Evolutionary conservation across 805 yeast genomes (phyloP).

Genomic region (Ogataea pignaliae): DNA sequence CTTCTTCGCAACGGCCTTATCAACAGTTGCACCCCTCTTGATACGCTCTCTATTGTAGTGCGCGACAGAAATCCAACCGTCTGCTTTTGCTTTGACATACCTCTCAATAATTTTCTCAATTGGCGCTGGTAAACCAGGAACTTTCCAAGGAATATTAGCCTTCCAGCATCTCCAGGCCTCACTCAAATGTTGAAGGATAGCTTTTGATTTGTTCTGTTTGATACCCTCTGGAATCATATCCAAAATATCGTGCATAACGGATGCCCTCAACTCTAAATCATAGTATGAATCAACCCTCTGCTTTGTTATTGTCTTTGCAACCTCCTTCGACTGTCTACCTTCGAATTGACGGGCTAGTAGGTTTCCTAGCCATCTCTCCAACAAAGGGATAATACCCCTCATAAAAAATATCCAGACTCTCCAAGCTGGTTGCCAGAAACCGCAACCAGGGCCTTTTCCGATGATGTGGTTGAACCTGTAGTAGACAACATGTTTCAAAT

Average conservation of each 20-base stretch:
- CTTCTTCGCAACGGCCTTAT: slow-evolving; percentile 90
- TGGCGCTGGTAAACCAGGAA: slow-evolving; percentile 93
- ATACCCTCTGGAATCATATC: slow-evolving; percentile 97
- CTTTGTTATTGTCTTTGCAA: slow-evolving; percentile 90
- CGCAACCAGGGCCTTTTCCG: slow-evolving; percentile 98
- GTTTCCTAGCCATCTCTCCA: slow-evolving; percentile 95
- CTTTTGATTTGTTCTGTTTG: slow-evolving; percentile 78
- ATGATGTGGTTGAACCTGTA: slow-evolving; percentile 77
- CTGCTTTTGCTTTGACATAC: slow-evolving; percentile 92
- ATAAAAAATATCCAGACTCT: slow-evolving; percentile 90
- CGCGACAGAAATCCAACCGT: slow-evolving; percentile 93
- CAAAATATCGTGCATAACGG: slow-evolving; percentile 91
- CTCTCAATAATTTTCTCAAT: slow-evolving; percentile 81
- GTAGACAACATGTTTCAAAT: slow-evolving; percentile 87
- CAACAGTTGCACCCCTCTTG: slow-evolving; percentile 84
- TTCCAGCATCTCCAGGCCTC: slow-evolving; percentile 99
- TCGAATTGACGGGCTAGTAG: slow-evolving; percentile 89
- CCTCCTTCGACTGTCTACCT: slow-evolving; percentile 88
- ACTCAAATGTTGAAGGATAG: slow-evolving; percentile 86
- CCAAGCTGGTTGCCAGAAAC: slow-evolving; percentile 99
- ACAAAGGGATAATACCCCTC: slow-evolving; percentile 85
- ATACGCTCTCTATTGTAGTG: slow-evolving; percentile 89
- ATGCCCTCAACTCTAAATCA: slow-evolving; percentile 87
- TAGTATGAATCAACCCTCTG: slow-evolving; percentile 94
- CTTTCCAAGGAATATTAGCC: slow-evolving; percentile 97